phyloP scores from a whole-genome alignment of 305 asterid species.

The Fraxinus latifolia region DNA sequence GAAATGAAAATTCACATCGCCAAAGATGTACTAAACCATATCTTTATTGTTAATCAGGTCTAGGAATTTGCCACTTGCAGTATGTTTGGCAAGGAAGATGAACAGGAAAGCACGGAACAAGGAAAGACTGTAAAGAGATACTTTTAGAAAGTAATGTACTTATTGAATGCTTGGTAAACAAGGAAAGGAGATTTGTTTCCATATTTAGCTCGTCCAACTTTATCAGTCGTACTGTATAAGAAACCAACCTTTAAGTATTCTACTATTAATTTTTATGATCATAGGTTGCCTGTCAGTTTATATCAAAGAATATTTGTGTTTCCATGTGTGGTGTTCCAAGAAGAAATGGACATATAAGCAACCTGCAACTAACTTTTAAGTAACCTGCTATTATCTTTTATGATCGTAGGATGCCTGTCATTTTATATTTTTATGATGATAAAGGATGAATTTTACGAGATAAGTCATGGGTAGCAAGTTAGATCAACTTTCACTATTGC shows the following conservation, averaged over 20 bases:
- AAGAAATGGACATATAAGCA: neutral
- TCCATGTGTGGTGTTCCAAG: neutral
- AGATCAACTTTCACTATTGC: neutral
- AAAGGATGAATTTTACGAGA: neutral
- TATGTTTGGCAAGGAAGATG: neutral
- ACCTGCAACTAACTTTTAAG: neutral
- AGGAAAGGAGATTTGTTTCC: neutral
- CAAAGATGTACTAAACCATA: neutral
- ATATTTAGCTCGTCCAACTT: neutral
- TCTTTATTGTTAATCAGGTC: neutral
- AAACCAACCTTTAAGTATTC: neutral
- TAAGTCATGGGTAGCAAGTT: neutral
- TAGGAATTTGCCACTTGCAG: neutral
- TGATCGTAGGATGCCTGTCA: neutral
- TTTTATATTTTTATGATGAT: neutral
- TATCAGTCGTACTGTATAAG: neutral
- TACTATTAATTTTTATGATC: neutral
- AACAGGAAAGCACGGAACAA: neutral
- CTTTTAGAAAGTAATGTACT: neutral
- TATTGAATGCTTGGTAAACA: neutral
- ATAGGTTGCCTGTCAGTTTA: neutral
- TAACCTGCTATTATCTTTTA: neutral
- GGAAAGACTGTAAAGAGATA: neutral
- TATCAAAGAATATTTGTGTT: neutral
- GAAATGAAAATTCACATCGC: neutral